Conservation (phyloP, 1,139 yeast genomes). For the Pneumocystis carinii region DNA sequence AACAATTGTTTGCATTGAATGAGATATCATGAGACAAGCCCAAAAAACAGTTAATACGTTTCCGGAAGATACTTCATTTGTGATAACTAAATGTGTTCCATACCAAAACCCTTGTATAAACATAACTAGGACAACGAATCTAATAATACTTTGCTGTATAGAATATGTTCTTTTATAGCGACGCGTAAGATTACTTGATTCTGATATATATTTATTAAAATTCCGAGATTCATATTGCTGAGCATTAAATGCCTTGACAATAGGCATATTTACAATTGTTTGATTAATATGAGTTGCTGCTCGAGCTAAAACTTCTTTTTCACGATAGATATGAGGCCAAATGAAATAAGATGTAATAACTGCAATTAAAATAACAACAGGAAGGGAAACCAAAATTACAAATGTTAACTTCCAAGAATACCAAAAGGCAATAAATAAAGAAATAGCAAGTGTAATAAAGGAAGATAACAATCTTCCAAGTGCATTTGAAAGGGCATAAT, state of each 20-base stretch:
- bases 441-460: constrained; percentile 37
- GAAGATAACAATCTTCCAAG: constrained; percentile 44
- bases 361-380: constrained; percentile 43
- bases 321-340: constrained; percentile 36
- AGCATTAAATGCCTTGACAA: constrained; percentile 51
- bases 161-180: constrained; percentile 37
- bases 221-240: constrained; percentile 36
- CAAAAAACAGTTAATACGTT: constrained; percentile 70
- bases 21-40: constrained; percentile 58
- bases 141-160: constrained; percentile 43
- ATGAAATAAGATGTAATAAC: constrained; percentile 39
- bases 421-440: constrained; percentile 52
- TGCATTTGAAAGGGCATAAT: constrained; percentile 56
- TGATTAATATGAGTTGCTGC: constrained; percentile 57
- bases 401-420: constrained; percentile 77
- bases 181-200: constrained; percentile 34
- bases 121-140: constrained; percentile 48
- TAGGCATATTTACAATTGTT: constrained; percentile 44
- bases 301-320: constrained; percentile 40
- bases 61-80: constrained; percentile 38
- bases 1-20: constrained; percentile 38
- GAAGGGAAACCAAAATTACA: constrained; percentile 55
- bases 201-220: constrained; percentile 29
- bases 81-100: constrained; percentile 51
- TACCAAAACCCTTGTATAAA: constrained; percentile 89